phyloP scores from a whole-genome alignment of 2,329 filamentous ascomycete species.

The Phoma sp. region DNA sequence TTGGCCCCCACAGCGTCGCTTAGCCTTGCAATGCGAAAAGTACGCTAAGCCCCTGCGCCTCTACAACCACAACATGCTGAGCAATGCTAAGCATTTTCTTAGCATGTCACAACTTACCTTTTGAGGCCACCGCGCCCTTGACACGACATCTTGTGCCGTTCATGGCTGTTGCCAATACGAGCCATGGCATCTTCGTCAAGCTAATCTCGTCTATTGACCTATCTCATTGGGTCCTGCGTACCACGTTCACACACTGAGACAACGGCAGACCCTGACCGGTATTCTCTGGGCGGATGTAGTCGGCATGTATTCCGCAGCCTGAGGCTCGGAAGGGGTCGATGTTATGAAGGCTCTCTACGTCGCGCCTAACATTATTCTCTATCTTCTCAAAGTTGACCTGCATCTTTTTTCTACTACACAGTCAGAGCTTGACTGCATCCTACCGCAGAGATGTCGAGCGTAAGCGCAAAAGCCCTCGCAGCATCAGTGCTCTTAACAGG shows the following conservation, averaged over 20 bases:
- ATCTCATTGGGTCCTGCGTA: conserved; percentile 19
- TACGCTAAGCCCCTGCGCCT: conserved; percentile 15
- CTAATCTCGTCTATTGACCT: conserved; percentile 14
- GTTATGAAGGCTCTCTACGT: conserved; percentile 14
- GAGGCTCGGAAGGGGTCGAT: conserved; percentile 7
- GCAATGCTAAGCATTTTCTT: conserved; percentile 23
- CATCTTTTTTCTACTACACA: not conserved
- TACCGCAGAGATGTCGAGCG: not conserved
- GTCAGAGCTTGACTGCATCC: not conserved
- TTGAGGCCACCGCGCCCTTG: conserved; percentile 21
- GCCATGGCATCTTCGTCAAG: conserved; percentile 15
- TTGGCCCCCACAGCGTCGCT: conserved; percentile 18
- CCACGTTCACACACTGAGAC: conserved; percentile 13
- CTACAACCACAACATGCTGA: conserved; percentile 13
- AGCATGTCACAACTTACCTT: conserved; percentile 25
- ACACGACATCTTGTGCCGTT: conserved; percentile 28
- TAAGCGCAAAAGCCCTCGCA: conserved; percentile 7
- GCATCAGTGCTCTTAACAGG: conserved; percentile 21
- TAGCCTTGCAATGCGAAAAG: conserved; percentile 15
- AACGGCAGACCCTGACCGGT: conserved; percentile 20
- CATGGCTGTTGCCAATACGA: conserved; percentile 22
- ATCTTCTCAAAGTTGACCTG: not conserved
- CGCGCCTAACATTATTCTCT: not conserved
- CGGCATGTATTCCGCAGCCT: conserved; percentile 4
- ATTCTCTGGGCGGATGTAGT: conserved; percentile 5